Evolutionary conservation across 345 rosid genomes (phyloP).

Genomic region (Fremontodendron californicum): DNA sequence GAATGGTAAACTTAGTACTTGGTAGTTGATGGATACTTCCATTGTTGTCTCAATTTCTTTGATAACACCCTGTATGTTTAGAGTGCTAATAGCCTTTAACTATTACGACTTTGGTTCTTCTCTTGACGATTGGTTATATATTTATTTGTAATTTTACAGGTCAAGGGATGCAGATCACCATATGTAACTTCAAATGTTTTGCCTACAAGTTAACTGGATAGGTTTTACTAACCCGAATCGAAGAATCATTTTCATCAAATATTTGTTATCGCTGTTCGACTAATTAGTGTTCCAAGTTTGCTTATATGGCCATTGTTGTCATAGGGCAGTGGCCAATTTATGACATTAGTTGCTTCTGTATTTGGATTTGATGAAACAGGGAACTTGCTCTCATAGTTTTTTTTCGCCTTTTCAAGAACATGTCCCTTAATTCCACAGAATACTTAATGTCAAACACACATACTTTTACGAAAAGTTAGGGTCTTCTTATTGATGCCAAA

Average conservation of each 20-base stretch:
- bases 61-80: neutral
- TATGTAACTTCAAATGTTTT: constrained; percentile 63
- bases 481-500: neutral
- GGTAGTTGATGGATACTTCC: neutral
- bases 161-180: constrained; percentile 72
- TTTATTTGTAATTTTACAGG: constrained; percentile 39
- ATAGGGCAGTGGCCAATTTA: neutral
- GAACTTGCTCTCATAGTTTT: neutral
- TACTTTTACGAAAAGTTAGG: neutral
- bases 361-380: neutral
- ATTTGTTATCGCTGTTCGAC: neutral
- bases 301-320: neutral
- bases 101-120: neutral
- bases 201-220: constrained; percentile 54
- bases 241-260: neutral
- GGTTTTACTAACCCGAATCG: neutral
- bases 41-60: neutral
- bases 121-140: neutral
- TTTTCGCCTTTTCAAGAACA: neutral
- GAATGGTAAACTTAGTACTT: neutral
- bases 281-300: neutral
- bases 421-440: neutral
- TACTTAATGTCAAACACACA: neutral
- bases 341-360: neutral
- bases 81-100: neutral